Percentiles rank a stretch among this genome's conserved stretches.
Conservation (phyloP, 176 grass and related monocot genomes). For the Bromus sterilis region DNA sequence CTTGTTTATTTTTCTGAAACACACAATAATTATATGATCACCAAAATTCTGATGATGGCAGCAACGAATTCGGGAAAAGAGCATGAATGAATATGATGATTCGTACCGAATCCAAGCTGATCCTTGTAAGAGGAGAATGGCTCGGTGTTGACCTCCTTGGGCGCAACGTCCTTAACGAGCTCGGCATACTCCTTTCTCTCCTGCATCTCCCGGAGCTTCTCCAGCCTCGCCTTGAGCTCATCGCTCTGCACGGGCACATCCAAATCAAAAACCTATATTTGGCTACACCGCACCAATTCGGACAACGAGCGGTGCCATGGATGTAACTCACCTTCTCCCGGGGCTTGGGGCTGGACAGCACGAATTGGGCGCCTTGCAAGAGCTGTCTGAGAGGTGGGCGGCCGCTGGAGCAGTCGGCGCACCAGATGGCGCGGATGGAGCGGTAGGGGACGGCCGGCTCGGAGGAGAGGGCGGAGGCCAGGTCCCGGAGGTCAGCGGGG, state of each 20-base stretch:
- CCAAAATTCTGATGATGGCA: neutral
- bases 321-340: conserved; percentile 59
- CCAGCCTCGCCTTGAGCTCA: conserved; percentile 79
- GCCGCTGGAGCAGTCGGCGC: conserved; percentile 20
- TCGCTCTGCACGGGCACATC: conserved; percentile 42
- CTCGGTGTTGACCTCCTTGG: conserved; percentile 45
- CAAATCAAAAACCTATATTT: neutral
- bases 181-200: conserved; percentile 82
- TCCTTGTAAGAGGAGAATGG: conserved; percentile 95
- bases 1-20: neutral
- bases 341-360: conserved; percentile 62
- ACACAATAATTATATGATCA: neutral
- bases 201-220: conserved; percentile 67
- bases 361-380: conserved; percentile 43
- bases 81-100: neutral
- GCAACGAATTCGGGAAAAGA: neutral
- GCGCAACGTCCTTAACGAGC: conserved; percentile 69
- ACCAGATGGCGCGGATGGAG: conserved; percentile 71
- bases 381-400: conserved; percentile 59
- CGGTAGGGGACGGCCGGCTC: conserved; percentile 35
- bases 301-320: neutral
- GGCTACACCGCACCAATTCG: neutral
- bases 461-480: conserved; percentile 35
- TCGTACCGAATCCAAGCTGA: conserved; percentile 88
- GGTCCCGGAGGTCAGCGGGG: conserved; percentile 26